phyloP scores from a whole-genome alignment of 2,329 filamentous ascomycete genomes.

The Gnomoniopsis smithogilvyi region DNA sequence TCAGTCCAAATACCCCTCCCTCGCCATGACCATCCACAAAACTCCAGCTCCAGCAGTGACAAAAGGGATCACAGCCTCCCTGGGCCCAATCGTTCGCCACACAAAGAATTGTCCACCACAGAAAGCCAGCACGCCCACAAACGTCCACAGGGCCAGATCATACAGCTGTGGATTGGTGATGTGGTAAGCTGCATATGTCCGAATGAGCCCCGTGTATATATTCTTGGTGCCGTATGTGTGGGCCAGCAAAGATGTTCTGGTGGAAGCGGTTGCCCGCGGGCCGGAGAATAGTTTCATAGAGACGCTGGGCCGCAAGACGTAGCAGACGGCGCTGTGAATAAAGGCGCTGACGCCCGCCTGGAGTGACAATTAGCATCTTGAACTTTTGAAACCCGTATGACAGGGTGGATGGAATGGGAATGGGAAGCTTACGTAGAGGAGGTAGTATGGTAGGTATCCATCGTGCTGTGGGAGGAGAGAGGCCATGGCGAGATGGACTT shows the following conservation, averaged over 20 bases:
- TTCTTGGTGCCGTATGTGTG: conserved; percentile 35
- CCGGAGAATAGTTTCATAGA: conserved; percentile 28
- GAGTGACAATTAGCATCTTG: background rate
- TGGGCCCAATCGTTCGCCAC: conserved; percentile 24
- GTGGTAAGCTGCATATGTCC: conserved; percentile 32
- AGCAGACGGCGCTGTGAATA: conserved; percentile 27
- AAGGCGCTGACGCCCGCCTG: conserved; percentile 24
- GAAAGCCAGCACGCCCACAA: conserved; percentile 29
- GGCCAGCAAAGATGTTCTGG: conserved; percentile 25
- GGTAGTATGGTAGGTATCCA: conserved; percentile 28
- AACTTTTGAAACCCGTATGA: too few species aligned
- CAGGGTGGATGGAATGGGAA: too few species aligned
- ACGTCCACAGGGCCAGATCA: conserved; percentile 28
- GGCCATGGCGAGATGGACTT: background rate
- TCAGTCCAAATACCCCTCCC: conserved; percentile 21
- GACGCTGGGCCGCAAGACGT: conserved; percentile 20
- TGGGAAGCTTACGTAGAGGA: conserved; percentile 26
- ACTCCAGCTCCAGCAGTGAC: conserved; percentile 20
- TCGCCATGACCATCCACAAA: conserved; percentile 25
- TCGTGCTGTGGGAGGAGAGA: conserved; percentile 6
- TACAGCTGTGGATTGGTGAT: conserved; percentile 30
- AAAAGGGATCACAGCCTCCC: conserved; percentile 23
- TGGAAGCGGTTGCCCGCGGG: conserved; percentile 22
- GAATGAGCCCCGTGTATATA: conserved; percentile 31
- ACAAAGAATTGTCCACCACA: conserved; percentile 26